These are phyloP conservation scores for Saccharomycopsis sp. DNA, from an alignment of 805 yeast genomes.

Conservation along the genomic window DNA sequence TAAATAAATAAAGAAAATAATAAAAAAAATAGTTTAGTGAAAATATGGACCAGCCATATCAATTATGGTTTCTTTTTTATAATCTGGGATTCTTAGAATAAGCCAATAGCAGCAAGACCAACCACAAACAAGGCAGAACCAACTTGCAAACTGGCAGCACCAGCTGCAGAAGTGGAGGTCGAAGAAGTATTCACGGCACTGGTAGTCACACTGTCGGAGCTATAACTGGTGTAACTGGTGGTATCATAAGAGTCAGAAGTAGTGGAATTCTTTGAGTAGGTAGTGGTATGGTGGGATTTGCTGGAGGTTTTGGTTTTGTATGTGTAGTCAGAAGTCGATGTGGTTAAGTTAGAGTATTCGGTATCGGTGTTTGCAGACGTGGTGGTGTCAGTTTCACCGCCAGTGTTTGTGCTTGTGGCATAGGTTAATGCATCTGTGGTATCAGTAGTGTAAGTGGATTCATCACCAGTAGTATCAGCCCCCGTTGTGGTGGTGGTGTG, in stretches of 20 bases:
- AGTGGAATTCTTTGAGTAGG: background rate
- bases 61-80: background rate
- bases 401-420: background rate
- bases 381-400: background rate
- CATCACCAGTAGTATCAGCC: background rate
- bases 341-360: background rate
- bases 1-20: no score
- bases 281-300: background rate
- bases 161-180: background rate
- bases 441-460: background rate
- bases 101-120: conserved; percentile 1
- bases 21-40: background rate
- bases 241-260: background rate
- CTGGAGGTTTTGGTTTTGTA: background rate
- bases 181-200: background rate
- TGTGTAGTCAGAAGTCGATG: background rate
- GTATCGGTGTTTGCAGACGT: background rate
- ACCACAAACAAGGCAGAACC: background rate
- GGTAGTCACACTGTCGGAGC: background rate
- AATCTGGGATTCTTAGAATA: background rate
- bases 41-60: background rate
- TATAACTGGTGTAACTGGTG: background rate
- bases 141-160: background rate
- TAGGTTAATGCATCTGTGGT: background rate
- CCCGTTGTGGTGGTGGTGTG: background rate